phyloP scores from a whole-genome alignment of 805 yeast species.

The Wickerhamiella hasegawae region DNA sequence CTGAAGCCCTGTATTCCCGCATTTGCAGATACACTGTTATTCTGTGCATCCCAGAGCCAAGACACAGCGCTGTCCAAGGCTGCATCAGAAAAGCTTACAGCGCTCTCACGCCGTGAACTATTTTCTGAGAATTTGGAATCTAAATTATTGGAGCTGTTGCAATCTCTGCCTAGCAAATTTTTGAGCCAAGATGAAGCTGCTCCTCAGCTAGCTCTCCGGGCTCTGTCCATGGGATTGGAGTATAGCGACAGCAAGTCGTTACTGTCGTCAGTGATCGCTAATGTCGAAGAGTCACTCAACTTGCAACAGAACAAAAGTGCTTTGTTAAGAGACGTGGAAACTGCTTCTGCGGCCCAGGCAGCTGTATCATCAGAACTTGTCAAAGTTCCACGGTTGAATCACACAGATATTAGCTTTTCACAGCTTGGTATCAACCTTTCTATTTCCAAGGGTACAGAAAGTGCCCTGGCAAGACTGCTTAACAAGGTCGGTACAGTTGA shows the following conservation, averaged over 20 bases:
- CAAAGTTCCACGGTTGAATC: neutral
- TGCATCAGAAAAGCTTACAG: neutral
- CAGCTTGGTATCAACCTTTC: neutral
- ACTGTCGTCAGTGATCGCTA: neutral
- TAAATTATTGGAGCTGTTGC: neutral
- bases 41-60: conserved; percentile 3
- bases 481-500: conserved; percentile 4
- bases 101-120: neutral
- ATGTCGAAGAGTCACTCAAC: neutral
- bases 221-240: neutral
- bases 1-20: neutral
- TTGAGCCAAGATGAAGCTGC: neutral
- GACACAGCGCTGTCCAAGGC: neutral
- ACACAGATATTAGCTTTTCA: neutral
- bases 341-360: neutral
- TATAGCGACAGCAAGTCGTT: neutral
- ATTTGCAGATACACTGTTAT: conserved; percentile 5
- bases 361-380: neutral
- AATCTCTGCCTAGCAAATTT: neutral
- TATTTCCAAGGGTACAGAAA: neutral
- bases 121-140: neutral
- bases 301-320: neutral
- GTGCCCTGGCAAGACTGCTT: conserved; percentile 3
- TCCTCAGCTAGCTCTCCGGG: neutral
- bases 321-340: neutral